These are phyloP conservation scores for Sporothrix globosa DNA, from an alignment of 2,329 filamentous ascomycete species.

Conservation along the genomic window DNA sequence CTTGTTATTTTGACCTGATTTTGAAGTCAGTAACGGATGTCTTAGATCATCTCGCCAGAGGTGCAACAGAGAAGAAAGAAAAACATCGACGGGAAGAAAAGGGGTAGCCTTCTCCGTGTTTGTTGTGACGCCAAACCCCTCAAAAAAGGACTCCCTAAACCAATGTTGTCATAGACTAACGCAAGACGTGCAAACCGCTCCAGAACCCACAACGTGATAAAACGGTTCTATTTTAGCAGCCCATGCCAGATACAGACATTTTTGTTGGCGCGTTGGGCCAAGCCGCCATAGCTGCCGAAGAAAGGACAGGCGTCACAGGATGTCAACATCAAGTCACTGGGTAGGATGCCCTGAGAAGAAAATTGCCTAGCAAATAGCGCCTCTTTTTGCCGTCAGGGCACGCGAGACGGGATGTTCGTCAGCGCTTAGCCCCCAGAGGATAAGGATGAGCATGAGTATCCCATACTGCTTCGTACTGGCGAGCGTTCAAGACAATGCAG, in stretches of 20 bases:
- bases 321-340: no score
- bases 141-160: neutral
- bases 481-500: neutral
- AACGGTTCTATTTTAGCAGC: slow-evolving; percentile 17
- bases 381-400: no score
- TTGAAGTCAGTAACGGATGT: no score
- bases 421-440: no score
- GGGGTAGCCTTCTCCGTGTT: no score
- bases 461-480: no score
- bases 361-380: no score
- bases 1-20: slow-evolving; percentile 22
- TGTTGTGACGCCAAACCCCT: neutral
- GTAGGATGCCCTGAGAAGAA: no score
- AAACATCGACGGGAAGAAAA: neutral
- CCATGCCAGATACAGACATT: neutral
- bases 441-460: no score
- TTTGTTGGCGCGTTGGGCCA: neutral
- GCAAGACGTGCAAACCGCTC: slow-evolving; percentile 1
- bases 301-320: no score
- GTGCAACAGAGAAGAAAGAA: neutral
- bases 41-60: neutral
- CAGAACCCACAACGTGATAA: neutral
- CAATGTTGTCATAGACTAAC: neutral
- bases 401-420: no score
- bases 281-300: slow-evolving; percentile 8